Conservation (phyloP, 1,139 yeast species). For the Blastobotrys indianensis region DNA sequence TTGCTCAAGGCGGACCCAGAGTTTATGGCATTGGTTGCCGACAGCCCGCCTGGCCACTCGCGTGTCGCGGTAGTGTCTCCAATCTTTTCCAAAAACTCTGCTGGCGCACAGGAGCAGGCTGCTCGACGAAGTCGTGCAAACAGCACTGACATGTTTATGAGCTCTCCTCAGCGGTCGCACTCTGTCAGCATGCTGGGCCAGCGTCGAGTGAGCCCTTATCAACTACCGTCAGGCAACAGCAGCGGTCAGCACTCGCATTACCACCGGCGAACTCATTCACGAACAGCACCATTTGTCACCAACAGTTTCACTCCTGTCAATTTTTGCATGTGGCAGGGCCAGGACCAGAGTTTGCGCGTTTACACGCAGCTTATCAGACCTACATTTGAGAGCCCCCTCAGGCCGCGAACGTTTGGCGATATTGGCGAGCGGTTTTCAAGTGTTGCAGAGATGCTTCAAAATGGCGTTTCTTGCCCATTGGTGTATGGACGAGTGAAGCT, state of each 20-base stretch:
- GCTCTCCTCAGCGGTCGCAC: conserved; percentile 7
- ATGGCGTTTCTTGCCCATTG: conserved; percentile 21
- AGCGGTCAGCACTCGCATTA: too few relatives aligned
- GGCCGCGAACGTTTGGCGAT: conserved; percentile 26
- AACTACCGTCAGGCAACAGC: neutral
- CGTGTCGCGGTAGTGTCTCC: conserved; percentile 24
- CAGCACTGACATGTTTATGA: conserved; percentile 15
- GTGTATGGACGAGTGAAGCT: conserved; percentile 32
- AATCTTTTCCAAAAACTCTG: conserved; percentile 26
- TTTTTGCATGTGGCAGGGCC: conserved; percentile 26
- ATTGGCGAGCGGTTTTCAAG: conserved; percentile 29
- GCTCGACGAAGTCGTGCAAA: conserved; percentile 11
- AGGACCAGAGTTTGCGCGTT: conserved; percentile 14
- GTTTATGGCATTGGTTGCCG: conserved; percentile 35
- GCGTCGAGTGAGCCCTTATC: neutral
- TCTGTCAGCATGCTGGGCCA: conserved; percentile 1
- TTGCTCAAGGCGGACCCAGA: conserved; percentile 50
- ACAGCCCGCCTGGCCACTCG: conserved; percentile 20
- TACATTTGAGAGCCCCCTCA: conserved; percentile 33
- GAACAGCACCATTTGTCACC: neutral
- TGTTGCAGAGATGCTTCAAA: conserved; percentile 22
- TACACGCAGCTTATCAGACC: conserved; percentile 34
- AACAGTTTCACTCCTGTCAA: conserved; percentile 15
- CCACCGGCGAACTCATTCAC: neutral
- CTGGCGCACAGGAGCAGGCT: conserved; percentile 19